Percentiles rank a stretch among this genome's conserved stretches.
Conservation (phyloP, 2,329 filamentous ascomycete species). For the Trichoderma sp. region DNA sequence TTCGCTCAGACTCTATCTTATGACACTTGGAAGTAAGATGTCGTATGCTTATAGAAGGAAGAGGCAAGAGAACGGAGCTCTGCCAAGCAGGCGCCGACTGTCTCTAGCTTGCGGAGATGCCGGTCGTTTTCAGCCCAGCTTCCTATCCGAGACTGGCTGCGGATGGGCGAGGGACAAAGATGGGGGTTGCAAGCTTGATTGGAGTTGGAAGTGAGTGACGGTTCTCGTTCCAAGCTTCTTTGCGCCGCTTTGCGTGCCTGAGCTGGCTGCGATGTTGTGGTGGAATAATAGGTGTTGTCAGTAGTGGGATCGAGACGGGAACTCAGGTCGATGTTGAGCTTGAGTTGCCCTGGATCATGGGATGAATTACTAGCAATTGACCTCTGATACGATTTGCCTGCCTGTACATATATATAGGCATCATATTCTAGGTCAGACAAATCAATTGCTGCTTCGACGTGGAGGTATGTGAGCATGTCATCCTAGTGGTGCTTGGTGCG, state of each 20-base stretch:
- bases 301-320: too few relatives aligned
- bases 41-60: too few relatives aligned
- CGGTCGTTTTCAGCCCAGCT: slow-evolving; percentile 17
- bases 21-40: too few relatives aligned
- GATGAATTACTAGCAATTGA: too few relatives aligned
- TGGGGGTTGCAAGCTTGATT: not conserved
- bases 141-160: slow-evolving; percentile 18
- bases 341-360: too few relatives aligned
- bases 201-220: not conserved
- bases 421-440: too few relatives aligned
- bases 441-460: not conserved
- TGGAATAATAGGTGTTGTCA: too few relatives aligned
- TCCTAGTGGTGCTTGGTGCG: not conserved
- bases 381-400: too few relatives aligned
- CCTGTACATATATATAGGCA: too few relatives aligned
- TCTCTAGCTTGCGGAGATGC: slow-evolving; percentile 3
- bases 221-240: not conserved
- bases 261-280: too few relatives aligned
- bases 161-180: slow-evolving; percentile 2
- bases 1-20: too few relatives aligned
- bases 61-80: not conserved
- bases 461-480: not conserved
- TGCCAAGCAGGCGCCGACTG: slow-evolving; percentile 1
- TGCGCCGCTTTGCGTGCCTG: not conserved
- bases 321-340: too few relatives aligned